A percentile compares a stretch with the other conserved stretches of the same genome.
These are phyloP conservation scores for Candida berthetii DNA, from an alignment of 805 yeast species.

Conservation along the genomic window DNA sequence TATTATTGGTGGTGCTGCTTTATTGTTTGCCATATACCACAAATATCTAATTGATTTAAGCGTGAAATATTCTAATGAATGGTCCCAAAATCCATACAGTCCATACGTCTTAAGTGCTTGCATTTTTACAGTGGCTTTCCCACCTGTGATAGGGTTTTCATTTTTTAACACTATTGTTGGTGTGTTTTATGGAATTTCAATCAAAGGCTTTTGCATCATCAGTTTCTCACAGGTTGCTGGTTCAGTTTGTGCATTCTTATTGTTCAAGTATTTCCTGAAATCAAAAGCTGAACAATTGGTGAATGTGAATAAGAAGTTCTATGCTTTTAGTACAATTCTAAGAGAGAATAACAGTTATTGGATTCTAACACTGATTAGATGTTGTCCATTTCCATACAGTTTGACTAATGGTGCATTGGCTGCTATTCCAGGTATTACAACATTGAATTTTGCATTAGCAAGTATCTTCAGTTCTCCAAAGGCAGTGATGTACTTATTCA, in stretches of 20 bases:
- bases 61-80: constrained; percentile 18
- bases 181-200: constrained; percentile 72
- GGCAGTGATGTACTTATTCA: constrained; percentile 63
- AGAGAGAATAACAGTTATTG: constrained; percentile 64
- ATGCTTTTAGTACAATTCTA: constrained; percentile 69
- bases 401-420: constrained; percentile 90
- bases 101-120: constrained; percentile 41
- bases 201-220: constrained; percentile 71
- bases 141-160: constrained; percentile 85
- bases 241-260: constrained; percentile 65
- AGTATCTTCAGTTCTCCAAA: constrained; percentile 79
- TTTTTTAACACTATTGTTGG: constrained; percentile 64
- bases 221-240: constrained; percentile 68
- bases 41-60: constrained; percentile 10
- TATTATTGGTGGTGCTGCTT: constrained; percentile 2
- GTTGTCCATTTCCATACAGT: constrained; percentile 93
- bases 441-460: constrained; percentile 60
- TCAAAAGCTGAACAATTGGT: constrained; percentile 57
- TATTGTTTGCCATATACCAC: constrained; percentile 11
- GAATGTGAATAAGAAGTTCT: constrained; percentile 53
- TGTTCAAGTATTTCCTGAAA: constrained; percentile 54
- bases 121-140: constrained; percentile 71
- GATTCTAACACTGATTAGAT: constrained; percentile 63
- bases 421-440: constrained; percentile 70
- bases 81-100: constrained; percentile 24